Evolutionary conservation across 148 eudicot genomes (phyloP).

Genomic region (Amaranthus hypochondriacus): DNA sequence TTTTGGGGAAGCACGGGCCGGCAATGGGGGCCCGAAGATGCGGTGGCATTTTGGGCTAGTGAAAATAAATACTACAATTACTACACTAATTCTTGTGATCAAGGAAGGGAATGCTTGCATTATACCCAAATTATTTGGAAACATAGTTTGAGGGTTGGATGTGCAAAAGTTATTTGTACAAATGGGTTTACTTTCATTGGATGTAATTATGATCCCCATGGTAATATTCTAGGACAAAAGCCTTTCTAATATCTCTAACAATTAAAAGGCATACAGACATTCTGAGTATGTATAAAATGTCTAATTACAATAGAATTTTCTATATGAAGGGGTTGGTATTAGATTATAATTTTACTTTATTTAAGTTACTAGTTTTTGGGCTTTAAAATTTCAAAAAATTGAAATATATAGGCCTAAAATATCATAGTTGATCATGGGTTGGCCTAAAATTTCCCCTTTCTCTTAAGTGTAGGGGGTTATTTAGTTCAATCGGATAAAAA

Average conservation of each 20-base stretch:
- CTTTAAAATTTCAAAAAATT: no score
- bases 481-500: no score
- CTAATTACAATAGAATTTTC: no score
- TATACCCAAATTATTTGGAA: slow-evolving; percentile 35
- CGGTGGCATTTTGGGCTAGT: slow-evolving; percentile 24
- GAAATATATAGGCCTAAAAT: no score
- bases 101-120: slow-evolving; percentile 30
- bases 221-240: slow-evolving; percentile 31
- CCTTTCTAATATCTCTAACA: slow-evolving; percentile 17
- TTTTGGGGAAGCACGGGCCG: slow-evolving; percentile 34
- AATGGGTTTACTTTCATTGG: slow-evolving; percentile 34
- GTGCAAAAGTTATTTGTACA: slow-evolving; percentile 28
- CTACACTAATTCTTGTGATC: slow-evolving; percentile 20
- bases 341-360: no score
- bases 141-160: slow-evolving; percentile 30
- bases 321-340: no score
- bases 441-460: no score
- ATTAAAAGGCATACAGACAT: no score
- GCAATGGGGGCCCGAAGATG: slow-evolving; percentile 27
- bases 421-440: no score
- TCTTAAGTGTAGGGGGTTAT: no score
- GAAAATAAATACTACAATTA: slow-evolving; percentile 26
- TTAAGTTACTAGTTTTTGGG: no score
- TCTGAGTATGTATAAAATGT: no score
- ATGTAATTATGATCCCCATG: slow-evolving; percentile 36